Evolutionary conservation across 768 basidiomycete genomes (phyloP).

Genomic region (Mycena galericulata): DNA sequence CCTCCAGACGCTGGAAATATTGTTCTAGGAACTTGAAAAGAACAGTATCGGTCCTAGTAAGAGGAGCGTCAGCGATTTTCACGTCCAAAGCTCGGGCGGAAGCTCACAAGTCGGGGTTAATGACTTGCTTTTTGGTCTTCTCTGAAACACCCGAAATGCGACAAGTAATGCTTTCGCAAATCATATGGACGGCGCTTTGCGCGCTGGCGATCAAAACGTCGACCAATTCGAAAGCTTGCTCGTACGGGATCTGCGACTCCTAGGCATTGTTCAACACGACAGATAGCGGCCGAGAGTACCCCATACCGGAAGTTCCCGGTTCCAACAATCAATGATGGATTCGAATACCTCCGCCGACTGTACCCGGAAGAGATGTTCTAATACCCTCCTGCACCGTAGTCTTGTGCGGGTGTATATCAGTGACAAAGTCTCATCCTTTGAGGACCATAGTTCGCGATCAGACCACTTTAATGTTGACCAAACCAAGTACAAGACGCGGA

Average conservation of each 20-base stretch:
- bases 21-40: slow-evolving; percentile 92
- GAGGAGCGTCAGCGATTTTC: slow-evolving; percentile 19
- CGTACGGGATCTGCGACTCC: slow-evolving; percentile 54
- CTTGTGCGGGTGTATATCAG: slow-evolving; percentile 77
- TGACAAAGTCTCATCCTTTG: slow-evolving; percentile 75
- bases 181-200: slow-evolving; percentile 88
- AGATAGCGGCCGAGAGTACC: neutral
- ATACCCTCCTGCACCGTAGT: slow-evolving; percentile 76
- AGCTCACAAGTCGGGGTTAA: slow-evolving; percentile 77
- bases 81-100: neutral
- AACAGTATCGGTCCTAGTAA: slow-evolving; percentile 71
- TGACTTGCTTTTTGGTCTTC: slow-evolving; percentile 67
- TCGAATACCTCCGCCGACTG: slow-evolving; percentile 87
- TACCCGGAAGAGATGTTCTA: slow-evolving; percentile 89
- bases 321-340: slow-evolving; percentile 87
- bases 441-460: slow-evolving; percentile 55
- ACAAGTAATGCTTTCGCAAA: slow-evolving; percentile 83
- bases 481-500: slow-evolving; percentile 80
- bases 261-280: slow-evolving; percentile 35
- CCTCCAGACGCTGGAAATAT: slow-evolving; percentile 86
- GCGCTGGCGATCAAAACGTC: slow-evolving; percentile 88
- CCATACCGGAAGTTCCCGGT: slow-evolving; percentile 63
- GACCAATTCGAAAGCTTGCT: slow-evolving; percentile 82
- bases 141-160: slow-evolving; percentile 70
- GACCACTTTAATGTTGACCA: slow-evolving; percentile 76